These are phyloP conservation scores for Madurella mycetomatis DNA, from an alignment of 2,329 filamentous ascomycete genomes.

Conservation along the genomic window DNA sequence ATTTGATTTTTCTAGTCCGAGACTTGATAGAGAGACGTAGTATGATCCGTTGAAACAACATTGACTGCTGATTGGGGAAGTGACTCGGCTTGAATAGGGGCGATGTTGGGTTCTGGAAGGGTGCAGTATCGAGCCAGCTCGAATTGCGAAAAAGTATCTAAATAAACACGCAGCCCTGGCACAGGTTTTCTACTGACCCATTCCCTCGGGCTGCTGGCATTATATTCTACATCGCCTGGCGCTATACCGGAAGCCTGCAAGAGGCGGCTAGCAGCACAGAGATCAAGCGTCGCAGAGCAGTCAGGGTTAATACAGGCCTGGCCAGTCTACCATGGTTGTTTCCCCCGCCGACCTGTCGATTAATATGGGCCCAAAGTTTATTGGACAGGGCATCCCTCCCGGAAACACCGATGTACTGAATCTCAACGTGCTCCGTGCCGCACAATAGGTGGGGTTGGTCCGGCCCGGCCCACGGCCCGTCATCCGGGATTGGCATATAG, in stretches of 20 bases:
- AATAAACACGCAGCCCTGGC: too few species aligned
- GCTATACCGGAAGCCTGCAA: too few species aligned
- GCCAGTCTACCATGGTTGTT: too few species aligned
- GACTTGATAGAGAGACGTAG: not conserved
- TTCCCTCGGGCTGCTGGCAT: too few species aligned
- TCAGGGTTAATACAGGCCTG: too few species aligned
- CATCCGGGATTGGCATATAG: not conserved
- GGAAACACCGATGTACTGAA: not conserved
- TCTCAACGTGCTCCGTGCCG: conserved; percentile 8
- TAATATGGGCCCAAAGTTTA: too few species aligned
- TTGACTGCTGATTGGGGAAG: not conserved
- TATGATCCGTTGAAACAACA: conserved; percentile 7
- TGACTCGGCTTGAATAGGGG: not conserved
- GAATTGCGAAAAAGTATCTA: too few species aligned
- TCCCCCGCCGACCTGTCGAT: too few species aligned
- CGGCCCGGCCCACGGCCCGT: conserved; percentile 4
- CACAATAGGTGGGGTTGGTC: conserved; percentile 7
- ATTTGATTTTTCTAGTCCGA: not conserved
- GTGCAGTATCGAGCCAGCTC: not conserved
- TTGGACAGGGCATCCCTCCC: not conserved
- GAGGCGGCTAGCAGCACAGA: too few species aligned
- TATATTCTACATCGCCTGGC: too few species aligned
- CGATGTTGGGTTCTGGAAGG: not conserved
- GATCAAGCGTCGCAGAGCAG: too few species aligned
- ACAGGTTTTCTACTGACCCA: too few species aligned